Evolutionary conservation across 345 rosid genomes (phyloP), one percentile per base, ranked within the genome.

Genomic region (Syzygium grande): DNA sequence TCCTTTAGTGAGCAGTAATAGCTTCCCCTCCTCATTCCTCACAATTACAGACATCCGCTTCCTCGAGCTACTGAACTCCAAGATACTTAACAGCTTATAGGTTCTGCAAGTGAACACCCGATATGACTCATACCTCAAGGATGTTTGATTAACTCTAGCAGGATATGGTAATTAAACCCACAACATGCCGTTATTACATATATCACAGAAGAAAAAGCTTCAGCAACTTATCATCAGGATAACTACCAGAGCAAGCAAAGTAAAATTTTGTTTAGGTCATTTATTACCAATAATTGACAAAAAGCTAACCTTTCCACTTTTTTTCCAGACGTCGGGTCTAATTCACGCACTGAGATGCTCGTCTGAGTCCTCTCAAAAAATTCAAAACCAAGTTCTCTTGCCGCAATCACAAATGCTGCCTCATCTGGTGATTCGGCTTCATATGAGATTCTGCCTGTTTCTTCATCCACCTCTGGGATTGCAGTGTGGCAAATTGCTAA

Each of bases 381-480:
- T 90, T 94, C 97, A 87, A 97, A 97, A 56, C 99, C 99, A 68
- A 97, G 94, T 79, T 97, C 99, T 86, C 97, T 90, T 7, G 99
- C 99, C 19, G 98, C 99, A 86, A 96, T 94, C 68, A 97, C 97
- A 34, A 97, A 97, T 10, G 99, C 97, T 65, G 99, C 99, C 92
- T 97, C 99, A 89, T 97, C 99, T 25, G 99, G 99, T 84, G 99
- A 96, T 90, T 97, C 99, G 43, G 99, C 99, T 88, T 97, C 99
- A 49, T 97, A 97, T 51, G 98, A 91, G 85, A 93, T 89, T 78
- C 55, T 79, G 55, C 96, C 98, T 5, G 91, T 93, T 85, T 93
- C 99, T 92, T 94, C 99, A 91, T 97, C 98, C 46, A 89, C 91
- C 77, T 97, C 99, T 1, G 99, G 99, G 87, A 97, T 91, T 34